Evolutionary conservation across 768 basidiomycete genomes (phyloP), one percentile per base, ranked within the genome.

Genomic region (Leccinum subgranulosum): DNA sequence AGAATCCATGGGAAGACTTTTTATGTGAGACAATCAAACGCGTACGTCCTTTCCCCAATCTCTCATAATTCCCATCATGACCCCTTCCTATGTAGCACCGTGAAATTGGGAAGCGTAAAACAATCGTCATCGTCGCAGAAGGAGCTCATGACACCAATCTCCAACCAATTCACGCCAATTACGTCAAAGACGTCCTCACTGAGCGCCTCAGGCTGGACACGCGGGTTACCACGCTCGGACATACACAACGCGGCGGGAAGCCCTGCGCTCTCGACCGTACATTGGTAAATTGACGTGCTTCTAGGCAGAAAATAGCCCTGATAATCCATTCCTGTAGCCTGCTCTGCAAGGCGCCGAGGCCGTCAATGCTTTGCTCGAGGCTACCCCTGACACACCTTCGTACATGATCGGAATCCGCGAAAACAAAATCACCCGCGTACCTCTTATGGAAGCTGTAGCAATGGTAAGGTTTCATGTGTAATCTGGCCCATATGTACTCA

Each of bases 81-180:
- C 23, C 7, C 51, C 47, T 48, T 53, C 29, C 23, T 61, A 15
- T 36, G 15, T 36, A 98, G 94, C 95, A 98, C 73, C 90, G 97
- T 57, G 77, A 83, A 62, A 76, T 89, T 23, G 97, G 97, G 34
- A 98, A 98, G 77, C 87, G 97, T 64, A 98, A 96, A 77, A 98
- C 96, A 1, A 97, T 99, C 62, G 94, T 99, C 57, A 97, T 99
- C 61, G 89, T 98, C 43, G 96, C 97, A 1, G 97, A 99, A 75
- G 97, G 97, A 23, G 96, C 97, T 10, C 85, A 90, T 49, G 96
- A 98, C 71, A 76, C 79, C 50, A 79, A 90, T 65, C 83, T 98
- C 48, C 86, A 96, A 28, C 94, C 94, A n/a, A 98, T 99, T 69
- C 86, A 81, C 46, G 87, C 94, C 17, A 91, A 92, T 29, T 85